Base-by-base conservation (phyloP, 495 filamentous ascomycete genomes). In the Collariella sp. region DNA sequence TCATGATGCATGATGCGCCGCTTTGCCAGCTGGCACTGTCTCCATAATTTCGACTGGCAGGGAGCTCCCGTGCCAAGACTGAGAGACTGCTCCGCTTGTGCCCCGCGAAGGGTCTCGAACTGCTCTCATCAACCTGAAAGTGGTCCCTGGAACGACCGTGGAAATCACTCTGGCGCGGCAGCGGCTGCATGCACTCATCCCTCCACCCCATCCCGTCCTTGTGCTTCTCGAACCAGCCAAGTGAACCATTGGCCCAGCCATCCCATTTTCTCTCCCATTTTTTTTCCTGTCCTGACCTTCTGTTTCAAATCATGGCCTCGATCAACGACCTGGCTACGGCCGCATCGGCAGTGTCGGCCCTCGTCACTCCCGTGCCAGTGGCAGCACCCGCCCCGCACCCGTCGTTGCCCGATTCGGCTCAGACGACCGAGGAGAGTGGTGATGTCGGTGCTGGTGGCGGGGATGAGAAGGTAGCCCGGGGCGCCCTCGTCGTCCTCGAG, bases 401-500 rank as follows among this genome's bases (percentile, higher is more conserved):
- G 40, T 23, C 43, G 23, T 45, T 34, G 36, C 49, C 50, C 53
- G 46, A 55, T 44, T 19, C 43, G 52, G 44, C 44, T 24, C 33
- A 22, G n/a, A 16, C 33, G 26, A 31, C 9, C 26, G 26, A 18
- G 11, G 26, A 20, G 19, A 26, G 29, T 31, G 50, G 19, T 20
- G 48, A 31, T 15, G 31, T 22, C 19, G 48, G 29, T 15, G 31
- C 20, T 23, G 10, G 19, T 33, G 19, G 26, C 18, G 13, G 11
- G 20, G 26, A 4, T 16, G n/a, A 41, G 3, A 38, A 42, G 45
- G 43, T 48, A 3, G 49, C 62, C 59, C 79, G 88, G 59, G 88
- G 88, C 45, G 79, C 86, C 31, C 81, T 98, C 38, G 83, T 97
- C 44, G 86, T 93, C 16, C 83, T 98, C 52, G 93, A 98, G 72